phyloP scores from a whole-genome alignment of 768 basidiomycete species.

The Rhizopogon vulgaris region DNA sequence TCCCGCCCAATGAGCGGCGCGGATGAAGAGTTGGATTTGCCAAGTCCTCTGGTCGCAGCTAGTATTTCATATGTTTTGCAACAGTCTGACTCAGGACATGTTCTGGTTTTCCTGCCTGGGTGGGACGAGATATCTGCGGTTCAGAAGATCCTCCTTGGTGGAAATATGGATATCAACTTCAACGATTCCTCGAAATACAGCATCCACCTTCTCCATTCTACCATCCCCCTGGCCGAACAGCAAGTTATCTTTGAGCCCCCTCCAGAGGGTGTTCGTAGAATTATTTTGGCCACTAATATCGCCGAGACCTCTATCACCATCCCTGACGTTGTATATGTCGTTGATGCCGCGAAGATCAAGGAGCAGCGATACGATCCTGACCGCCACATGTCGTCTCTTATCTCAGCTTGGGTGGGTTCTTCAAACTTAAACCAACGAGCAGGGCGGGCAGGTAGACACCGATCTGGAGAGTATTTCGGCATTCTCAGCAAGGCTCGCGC shows the following conservation, averaged over 20 bases:
- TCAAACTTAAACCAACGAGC: slow-evolving; percentile 90
- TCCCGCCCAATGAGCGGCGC: slow-evolving; percentile 3
- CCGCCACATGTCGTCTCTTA: slow-evolving; percentile 80
- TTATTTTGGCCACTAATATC: slow-evolving; percentile 93
- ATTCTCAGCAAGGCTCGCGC: slow-evolving; percentile 64
- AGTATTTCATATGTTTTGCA: slow-evolving; percentile 73
- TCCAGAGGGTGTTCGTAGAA: slow-evolving; percentile 65
- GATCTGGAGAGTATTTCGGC: slow-evolving; percentile 88
- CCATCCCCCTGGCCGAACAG: slow-evolving; percentile 83
- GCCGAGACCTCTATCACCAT: slow-evolving; percentile 95
- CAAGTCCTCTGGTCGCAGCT: slow-evolving; percentile 74
- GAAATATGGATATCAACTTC: slow-evolving; percentile 55
- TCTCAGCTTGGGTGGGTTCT: slow-evolving; percentile 86
- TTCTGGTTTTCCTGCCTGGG: slow-evolving; percentile 88
- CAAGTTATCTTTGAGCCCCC: slow-evolving; percentile 86
- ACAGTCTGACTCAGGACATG: slow-evolving; percentile 73
- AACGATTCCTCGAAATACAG: slow-evolving; percentile 48
- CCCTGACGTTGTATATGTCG: slow-evolving; percentile 90
- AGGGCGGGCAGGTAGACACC: slow-evolving; percentile 87
- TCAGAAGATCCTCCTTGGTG: slow-evolving; percentile 53
- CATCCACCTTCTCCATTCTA: slow-evolving; percentile 84
- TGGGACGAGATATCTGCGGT: slow-evolving; percentile 85
- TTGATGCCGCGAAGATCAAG: slow-evolving; percentile 86
- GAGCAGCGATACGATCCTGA: slow-evolving; percentile 87
- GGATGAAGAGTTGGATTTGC: slow-evolving; percentile 66